Percentiles rank a stretch among this genome's conserved stretches.
Conservation (phyloP, 768 basidiomycete genomes). For the Lactifluus echinatus region DNA sequence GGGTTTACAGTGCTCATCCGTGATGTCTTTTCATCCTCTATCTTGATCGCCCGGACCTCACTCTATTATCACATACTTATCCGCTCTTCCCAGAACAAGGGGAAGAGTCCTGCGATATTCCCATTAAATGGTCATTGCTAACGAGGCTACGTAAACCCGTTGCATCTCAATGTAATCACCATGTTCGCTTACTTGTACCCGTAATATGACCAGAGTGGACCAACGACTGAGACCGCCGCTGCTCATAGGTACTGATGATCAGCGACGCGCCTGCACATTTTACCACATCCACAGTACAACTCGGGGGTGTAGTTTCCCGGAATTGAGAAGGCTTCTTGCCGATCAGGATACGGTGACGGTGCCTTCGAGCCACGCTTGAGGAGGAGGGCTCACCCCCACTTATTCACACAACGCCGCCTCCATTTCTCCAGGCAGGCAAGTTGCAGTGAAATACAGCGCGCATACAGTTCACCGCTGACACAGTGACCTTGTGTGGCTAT, state of each 20-base stretch:
- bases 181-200: constrained; percentile 18
- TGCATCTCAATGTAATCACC: constrained; percentile 13
- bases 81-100: constrained; percentile 11
- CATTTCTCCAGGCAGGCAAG: background rate
- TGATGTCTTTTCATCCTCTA: constrained; percentile 17
- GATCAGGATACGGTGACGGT: constrained; percentile 11
- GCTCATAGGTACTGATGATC: constrained; percentile 12
- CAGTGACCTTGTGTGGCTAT: background rate
- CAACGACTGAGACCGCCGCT: constrained; percentile 5
- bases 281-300: background rate
- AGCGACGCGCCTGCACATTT: constrained; percentile 8
- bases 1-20: constrained; percentile 12
- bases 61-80: background rate
- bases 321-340: constrained; percentile 11
- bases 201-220: constrained; percentile 19
- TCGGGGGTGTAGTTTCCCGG: constrained; percentile 8
- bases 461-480: background rate
- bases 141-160: constrained; percentile 19
- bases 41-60: constrained; percentile 14
- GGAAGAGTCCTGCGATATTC: constrained; percentile 1
- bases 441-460: background rate
- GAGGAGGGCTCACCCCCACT: too few relatives aligned
- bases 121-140: constrained; percentile 10
- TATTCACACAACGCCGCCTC: background rate
- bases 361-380: background rate